phyloP scores from a whole-genome alignment of 441 rosid species.

The Gossypium aridum region DNA sequence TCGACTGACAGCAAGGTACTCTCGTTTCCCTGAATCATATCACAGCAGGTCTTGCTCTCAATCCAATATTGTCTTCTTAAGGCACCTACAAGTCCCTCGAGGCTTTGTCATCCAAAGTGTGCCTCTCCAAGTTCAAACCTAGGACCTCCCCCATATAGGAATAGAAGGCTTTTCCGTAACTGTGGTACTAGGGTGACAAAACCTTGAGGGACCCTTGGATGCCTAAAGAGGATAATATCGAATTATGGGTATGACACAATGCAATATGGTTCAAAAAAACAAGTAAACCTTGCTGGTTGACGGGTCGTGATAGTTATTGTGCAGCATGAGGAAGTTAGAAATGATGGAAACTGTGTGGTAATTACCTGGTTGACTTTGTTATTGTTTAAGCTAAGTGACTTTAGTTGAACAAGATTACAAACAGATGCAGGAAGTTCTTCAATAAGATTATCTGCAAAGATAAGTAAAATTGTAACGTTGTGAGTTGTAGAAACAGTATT shows the following conservation, averaged over 20 bases:
- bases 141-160: neutral
- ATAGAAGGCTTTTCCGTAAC: neutral
- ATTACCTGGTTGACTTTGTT: conserved; percentile 71
- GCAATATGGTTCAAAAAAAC: neutral
- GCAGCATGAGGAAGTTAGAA: neutral
- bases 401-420: conserved; percentile 71
- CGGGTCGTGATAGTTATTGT: neutral
- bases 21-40: neutral
- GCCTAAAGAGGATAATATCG: neutral
- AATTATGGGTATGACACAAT: neutral
- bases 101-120: neutral
- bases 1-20: neutral
- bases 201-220: neutral
- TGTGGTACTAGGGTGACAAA: neutral
- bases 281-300: neutral
- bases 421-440: conserved; percentile 76
- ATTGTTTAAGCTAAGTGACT: conserved; percentile 67
- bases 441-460: conserved; percentile 66
- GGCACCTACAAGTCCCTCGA: neutral
- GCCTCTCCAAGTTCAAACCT: neutral
- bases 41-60: neutral
- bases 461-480: conserved; percentile 20
- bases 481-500: conserved; percentile 6
- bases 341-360: neutral
- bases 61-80: neutral